Percentiles rank a stretch among this genome's conserved stretches.
Conservation (phyloP, 805 yeast genomes). For the Ogataea chonburiensis region DNA sequence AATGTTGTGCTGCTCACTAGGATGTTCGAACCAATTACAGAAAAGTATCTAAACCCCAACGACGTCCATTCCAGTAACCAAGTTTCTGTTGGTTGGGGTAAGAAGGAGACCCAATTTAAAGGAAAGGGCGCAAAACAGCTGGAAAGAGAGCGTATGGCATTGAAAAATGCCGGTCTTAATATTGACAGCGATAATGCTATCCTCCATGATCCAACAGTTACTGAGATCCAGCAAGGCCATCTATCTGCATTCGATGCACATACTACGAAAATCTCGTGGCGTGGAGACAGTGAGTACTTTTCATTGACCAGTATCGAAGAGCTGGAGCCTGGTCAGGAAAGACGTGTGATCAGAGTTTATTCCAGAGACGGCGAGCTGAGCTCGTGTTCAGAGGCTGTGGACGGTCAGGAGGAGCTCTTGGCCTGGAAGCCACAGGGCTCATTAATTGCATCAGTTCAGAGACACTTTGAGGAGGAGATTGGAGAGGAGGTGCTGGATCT, state of each 20-base stretch:
- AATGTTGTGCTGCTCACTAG: conserved; percentile 69
- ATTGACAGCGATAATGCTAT: conserved; percentile 53
- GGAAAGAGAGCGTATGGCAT: conserved; percentile 59
- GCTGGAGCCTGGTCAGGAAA: conserved; percentile 39
- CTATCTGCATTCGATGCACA: conserved; percentile 54
- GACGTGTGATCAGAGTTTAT: conserved; percentile 84
- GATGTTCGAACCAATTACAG: conserved; percentile 75
- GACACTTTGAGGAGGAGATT: conserved; percentile 52
- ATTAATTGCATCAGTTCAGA: conserved; percentile 76
- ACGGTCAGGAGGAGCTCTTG: conserved; percentile 68
- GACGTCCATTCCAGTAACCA: conserved; percentile 75
- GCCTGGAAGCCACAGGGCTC: conserved; percentile 94
- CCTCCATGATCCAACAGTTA: conserved; percentile 86
- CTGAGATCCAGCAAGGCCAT: conserved; percentile 67
- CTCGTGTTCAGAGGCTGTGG: conserved; percentile 86
- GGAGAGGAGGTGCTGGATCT: conserved; percentile 49
- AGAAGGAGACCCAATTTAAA: conserved; percentile 91
- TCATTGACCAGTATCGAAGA: conserved; percentile 64
- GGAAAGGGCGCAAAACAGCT: conserved; percentile 87
- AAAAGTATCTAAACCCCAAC: conserved; percentile 51
- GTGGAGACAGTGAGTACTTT: conserved; percentile 91
- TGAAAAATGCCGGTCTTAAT: conserved; percentile 67
- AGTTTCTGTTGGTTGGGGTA: conserved; percentile 99
- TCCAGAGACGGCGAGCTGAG: conserved; percentile 74
- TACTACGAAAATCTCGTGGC: conserved; percentile 69